Evolutionary conservation across 495 filamentous ascomycete genomes (phyloP).

Genomic region (Aspergillus asperescens): DNA sequence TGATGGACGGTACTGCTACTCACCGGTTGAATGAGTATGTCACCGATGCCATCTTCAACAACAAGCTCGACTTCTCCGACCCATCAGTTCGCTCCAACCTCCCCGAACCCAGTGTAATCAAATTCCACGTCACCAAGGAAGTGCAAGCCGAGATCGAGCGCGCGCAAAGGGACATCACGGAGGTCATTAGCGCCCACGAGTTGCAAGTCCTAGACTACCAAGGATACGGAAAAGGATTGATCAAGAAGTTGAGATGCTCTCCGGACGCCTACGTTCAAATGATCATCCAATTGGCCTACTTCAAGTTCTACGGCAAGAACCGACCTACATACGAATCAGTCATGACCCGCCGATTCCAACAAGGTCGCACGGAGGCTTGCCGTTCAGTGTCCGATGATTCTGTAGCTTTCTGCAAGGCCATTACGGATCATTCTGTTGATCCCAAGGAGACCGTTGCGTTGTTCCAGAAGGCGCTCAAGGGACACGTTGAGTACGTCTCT

Average conservation of each 20-base stretch:
- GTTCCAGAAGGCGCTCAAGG: conserved; percentile 73
- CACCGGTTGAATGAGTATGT: conserved; percentile 92
- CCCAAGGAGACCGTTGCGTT: conserved; percentile 60
- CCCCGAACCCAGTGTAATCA: conserved; percentile 68
- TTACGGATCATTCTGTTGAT: conserved; percentile 59
- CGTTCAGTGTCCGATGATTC: conserved; percentile 86
- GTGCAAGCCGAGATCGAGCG: conserved; percentile 68
- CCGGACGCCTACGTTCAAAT: conserved; percentile 98
- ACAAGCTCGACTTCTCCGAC: conserved; percentile 81
- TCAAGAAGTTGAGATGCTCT: conserved; percentile 99
- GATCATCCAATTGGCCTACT: conserved; percentile 97
- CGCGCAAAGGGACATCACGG: conserved; percentile 69
- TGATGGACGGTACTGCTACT: conserved; percentile 99
- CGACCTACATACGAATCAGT: conserved; percentile 97
- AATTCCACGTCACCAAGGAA: conserved; percentile 68
- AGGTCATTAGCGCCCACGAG: conserved; percentile 80
- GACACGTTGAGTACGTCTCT: conserved; percentile 83
- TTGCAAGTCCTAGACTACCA: conserved; percentile 91
- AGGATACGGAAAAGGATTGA: conserved; percentile 94
- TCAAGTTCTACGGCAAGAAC: conserved; percentile 98
- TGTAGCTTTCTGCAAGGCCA: conserved; percentile 83
- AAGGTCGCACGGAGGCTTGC: conserved; percentile 93
- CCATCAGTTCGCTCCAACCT: conserved; percentile 72
- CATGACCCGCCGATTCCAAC: conserved; percentile 87
- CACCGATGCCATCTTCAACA: conserved; percentile 81